phyloP scores from a whole-genome alignment of 2,329 filamentous ascomycete species.

The Paecilomyces sp. region DNA sequence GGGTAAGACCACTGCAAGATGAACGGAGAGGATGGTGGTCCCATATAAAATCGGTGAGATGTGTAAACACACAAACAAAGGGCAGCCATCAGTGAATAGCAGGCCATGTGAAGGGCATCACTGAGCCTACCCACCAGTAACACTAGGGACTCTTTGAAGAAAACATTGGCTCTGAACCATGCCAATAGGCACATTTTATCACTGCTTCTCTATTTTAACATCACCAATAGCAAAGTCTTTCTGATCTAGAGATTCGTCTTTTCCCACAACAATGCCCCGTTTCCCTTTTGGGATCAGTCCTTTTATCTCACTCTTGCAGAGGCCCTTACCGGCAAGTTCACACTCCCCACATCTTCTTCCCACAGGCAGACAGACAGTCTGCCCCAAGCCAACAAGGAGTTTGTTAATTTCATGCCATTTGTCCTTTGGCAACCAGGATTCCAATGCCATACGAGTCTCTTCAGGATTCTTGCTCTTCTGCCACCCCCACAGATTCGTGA shows the following conservation, averaged over 20 bases:
- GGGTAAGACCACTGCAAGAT: not conserved
- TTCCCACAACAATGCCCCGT: conserved; percentile 29
- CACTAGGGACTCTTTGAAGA: not conserved
- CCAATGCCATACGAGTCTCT: conserved; percentile 66
- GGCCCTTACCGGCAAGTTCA: conserved; percentile 63
- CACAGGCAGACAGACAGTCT: conserved; percentile 76
- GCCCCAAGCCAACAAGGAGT: conserved; percentile 79
- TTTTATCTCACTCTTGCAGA: conserved; percentile 68
- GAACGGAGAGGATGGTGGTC: not conserved
- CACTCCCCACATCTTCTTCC: conserved; percentile 80
- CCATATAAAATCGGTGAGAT: not conserved
- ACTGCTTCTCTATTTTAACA: not conserved
- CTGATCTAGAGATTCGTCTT: not conserved
- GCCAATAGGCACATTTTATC: not conserved
- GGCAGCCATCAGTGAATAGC: not conserved
- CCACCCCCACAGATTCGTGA: conserved; percentile 93
- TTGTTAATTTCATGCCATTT: conserved; percentile 91
- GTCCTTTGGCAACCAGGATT: conserved; percentile 76
- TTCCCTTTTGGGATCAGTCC: conserved; percentile 55
- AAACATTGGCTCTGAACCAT: not conserved
- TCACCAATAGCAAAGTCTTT: not conserved
- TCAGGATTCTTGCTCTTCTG: conserved; percentile 74
- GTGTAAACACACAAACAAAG: not conserved
- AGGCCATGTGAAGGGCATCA: not conserved
- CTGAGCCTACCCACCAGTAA: not conserved